Conservation (phyloP, 306 rosid species). For the Pterocarpus santalinus region DNA sequence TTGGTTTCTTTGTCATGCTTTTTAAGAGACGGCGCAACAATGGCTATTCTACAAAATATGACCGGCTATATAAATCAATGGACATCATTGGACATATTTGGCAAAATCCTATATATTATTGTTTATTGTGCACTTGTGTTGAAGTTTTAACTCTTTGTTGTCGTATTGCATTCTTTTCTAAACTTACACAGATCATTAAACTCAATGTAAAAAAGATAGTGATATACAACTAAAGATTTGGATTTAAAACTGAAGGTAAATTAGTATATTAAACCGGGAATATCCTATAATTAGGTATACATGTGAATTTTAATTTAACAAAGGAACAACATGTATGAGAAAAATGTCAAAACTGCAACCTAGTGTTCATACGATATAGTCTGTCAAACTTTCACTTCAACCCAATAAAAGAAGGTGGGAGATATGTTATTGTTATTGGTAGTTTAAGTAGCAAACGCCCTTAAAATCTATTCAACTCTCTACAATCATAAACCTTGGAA, state of each 20-base stretch:
- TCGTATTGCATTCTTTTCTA: neutral
- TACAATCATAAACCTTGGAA: constrained; percentile 58
- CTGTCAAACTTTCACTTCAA: constrained; percentile 24
- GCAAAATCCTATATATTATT: neutral
- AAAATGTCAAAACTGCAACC: constrained; percentile 16
- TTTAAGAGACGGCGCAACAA: neutral
- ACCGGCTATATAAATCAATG: neutral
- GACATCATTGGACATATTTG: neutral
- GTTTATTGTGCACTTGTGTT: neutral
- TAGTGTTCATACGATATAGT: constrained; percentile 9
- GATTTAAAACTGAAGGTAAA: neutral
- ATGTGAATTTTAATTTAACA: neutral
- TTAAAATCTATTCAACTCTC: constrained; percentile 23
- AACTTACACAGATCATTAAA: neutral
- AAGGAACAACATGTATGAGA: neutral
- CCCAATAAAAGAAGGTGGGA: constrained; percentile 4
- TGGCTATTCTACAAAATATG: neutral
- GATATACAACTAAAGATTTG: neutral
- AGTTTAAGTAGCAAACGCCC: constrained; percentile 3
- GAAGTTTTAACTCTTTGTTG: neutral
- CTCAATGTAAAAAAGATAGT: neutral
- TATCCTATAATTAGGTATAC: neutral
- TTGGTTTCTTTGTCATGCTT: neutral
- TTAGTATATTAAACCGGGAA: neutral
- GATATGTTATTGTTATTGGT: neutral